These are phyloP conservation scores for Mycena citricolor DNA, from an alignment of 1,284 basidiomycete species.

Conservation along the genomic window DNA sequence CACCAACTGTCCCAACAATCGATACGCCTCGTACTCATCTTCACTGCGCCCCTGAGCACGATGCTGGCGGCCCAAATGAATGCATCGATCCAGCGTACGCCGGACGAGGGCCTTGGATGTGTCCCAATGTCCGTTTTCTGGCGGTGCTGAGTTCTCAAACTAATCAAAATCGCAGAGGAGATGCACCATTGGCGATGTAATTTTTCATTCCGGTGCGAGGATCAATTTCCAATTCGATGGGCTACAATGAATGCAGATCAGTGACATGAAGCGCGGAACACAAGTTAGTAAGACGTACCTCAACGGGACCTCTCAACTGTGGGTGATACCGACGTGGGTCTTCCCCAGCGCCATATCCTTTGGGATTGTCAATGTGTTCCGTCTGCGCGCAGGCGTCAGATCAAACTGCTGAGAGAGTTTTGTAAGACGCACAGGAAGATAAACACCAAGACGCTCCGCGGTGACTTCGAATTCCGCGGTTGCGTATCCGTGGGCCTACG, in stretches of 20 bases:
- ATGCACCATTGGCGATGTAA: slow-evolving; percentile 83
- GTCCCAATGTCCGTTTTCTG: slow-evolving; percentile 79
- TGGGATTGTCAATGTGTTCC: slow-evolving; percentile 90
- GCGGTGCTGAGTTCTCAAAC: not conserved
- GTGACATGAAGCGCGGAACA: slow-evolving; percentile 2
- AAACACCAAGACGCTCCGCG: slow-evolving; percentile 80
- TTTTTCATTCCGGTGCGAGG: slow-evolving; percentile 92
- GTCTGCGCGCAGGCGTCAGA: slow-evolving; percentile 39
- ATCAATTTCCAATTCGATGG: slow-evolving; percentile 85
- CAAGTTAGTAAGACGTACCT: slow-evolving; percentile 38
- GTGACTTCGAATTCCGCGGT: slow-evolving; percentile 91
- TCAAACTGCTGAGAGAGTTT: not conserved
- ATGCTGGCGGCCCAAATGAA: slow-evolving; percentile 62
- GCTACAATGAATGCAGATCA: slow-evolving; percentile 38
- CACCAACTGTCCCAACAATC: slow-evolving; percentile 73
- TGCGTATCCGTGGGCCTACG: slow-evolving; percentile 80
- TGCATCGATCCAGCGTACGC: slow-evolving; percentile 73
- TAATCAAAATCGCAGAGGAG: slow-evolving; percentile 24
- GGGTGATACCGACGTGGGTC: slow-evolving; percentile 79
- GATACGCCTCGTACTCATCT: slow-evolving; percentile 82
- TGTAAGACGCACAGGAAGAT: slow-evolving; percentile 61
- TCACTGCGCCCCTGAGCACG: slow-evolving; percentile 58
- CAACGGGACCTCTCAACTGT: slow-evolving; percentile 68
- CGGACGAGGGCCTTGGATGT: slow-evolving; percentile 86
- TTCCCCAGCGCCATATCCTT: slow-evolving; percentile 84